Evolutionary conservation across 2,329 filamentous ascomycete genomes (phyloP), one percentile per base, ranked within the genome.

Genomic region (Colletotrichum filicis): DNA sequence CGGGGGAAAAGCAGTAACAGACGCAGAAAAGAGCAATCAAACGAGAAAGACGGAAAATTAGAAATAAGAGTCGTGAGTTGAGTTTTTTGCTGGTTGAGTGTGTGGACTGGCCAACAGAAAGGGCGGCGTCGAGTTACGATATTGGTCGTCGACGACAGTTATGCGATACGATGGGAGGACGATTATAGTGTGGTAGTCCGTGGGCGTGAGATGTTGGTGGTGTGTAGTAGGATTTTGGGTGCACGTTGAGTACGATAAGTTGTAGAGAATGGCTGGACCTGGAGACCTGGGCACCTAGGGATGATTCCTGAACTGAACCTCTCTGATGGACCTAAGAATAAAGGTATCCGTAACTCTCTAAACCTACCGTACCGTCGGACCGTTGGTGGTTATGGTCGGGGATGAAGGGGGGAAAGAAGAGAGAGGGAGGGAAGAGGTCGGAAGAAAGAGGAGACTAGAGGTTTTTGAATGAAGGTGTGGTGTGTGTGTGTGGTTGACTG

Each of bases 391-490:
- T 57, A 14, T 72, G 71, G 71, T 74, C 71, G 79, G 76, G 77
- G 76, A 76, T 79, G 80, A 79, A 79, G 77, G 77, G 78, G 76
- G 76, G 76, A 76, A 78, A 75, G 76, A 72, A 73, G 78, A 76
- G 77, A 76, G 75, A 42, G 68, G 68, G 58, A 74, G 42, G 63
- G 68, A 72, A 71, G 63, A 49, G 28, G 62, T 72, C 5, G 26
- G 71, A 55, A 73, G 52, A 57, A 66, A 58, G 71, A 75, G 74
- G 76, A 77, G 75, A 77, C 78, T 77, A 78, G 79, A 77, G 81
- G 79, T 79, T 84, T 84, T 84, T 84, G 78, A 84, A 84, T 83
- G 81, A 75, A 76, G 67, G 72, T 52, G 56, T 70, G 55, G 63
- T 35, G 52, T 42, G 63, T 55, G 26, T 46, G 37, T 42, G 37